phyloP scores from a whole-genome alignment of 495 filamentous ascomycete species.

The Massariosphaeria phaeospora region DNA sequence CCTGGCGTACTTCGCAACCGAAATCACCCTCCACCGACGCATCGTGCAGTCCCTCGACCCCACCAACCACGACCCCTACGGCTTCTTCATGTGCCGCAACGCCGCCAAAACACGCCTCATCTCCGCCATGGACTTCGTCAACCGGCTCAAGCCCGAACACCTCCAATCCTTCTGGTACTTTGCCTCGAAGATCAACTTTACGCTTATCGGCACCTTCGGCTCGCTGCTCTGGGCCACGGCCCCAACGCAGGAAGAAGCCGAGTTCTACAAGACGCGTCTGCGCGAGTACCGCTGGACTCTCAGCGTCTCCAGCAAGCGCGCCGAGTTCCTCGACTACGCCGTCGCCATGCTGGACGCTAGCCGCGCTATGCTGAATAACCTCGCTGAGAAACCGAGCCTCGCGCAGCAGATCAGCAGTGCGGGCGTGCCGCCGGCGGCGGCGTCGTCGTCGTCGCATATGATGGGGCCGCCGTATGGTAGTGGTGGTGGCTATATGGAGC shows the following conservation, averaged over 20 bases:
- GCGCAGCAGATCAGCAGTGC: constrained; percentile 31
- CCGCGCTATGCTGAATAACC: constrained; percentile 37
- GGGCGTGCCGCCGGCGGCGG: constrained; percentile 30
- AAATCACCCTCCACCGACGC: constrained; percentile 78
- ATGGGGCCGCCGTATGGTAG: background rate
- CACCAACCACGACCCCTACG: constrained; percentile 57
- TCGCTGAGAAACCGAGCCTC: constrained; percentile 38
- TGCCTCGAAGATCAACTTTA: constrained; percentile 74
- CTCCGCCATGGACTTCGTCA: constrained; percentile 45
- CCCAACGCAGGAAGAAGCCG: constrained; percentile 81
- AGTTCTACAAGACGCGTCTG: constrained; percentile 85
- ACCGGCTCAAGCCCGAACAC: constrained; percentile 40
- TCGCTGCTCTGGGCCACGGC: constrained; percentile 79
- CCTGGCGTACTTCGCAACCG: constrained; percentile 77
- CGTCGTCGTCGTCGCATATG: background rate
- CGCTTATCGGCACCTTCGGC: constrained; percentile 75
- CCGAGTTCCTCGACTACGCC: constrained; percentile 72
- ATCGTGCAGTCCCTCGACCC: constrained; percentile 67
- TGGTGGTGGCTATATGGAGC: background rate
- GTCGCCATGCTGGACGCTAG: constrained; percentile 62
- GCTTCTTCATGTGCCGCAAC: constrained; percentile 90
- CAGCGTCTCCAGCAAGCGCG: constrained; percentile 74
- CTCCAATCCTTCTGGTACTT: constrained; percentile 57
- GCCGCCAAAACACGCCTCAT: constrained; percentile 73
- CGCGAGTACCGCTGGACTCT: constrained; percentile 94